Percentiles rank a stretch among this genome's conserved stretches.
Conservation (phyloP, 2,329 filamentous ascomycete species). For the Trichophyton verrucosum region DNA sequence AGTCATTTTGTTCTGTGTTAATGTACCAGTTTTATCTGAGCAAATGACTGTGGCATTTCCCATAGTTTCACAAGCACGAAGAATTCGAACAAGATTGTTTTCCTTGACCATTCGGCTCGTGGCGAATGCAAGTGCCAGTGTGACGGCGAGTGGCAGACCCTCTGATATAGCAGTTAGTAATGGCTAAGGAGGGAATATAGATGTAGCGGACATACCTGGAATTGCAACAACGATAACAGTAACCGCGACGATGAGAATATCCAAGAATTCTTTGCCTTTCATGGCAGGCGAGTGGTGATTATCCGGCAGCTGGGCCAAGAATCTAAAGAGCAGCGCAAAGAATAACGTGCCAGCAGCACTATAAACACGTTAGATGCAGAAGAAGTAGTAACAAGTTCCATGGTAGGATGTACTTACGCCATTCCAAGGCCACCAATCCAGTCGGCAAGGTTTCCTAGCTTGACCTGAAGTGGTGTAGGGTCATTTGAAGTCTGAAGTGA, state of each 20-base stretch:
- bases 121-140: constrained; percentile 62
- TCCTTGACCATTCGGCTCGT: constrained; percentile 66
- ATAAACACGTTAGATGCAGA: constrained; percentile 9
- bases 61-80: constrained; percentile 72
- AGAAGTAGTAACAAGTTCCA: background rate
- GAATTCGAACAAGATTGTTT: constrained; percentile 62
- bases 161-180: constrained; percentile 31
- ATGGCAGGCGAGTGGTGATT: constrained; percentile 46
- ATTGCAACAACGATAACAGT: constrained; percentile 72
- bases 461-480: constrained; percentile 63
- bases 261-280: constrained; percentile 67
- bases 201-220: constrained; percentile 32
- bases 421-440: constrained; percentile 70
- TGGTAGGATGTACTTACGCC: constrained; percentile 28
- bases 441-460: constrained; percentile 61
- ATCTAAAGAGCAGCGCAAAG: constrained; percentile 74
- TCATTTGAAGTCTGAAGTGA: constrained; percentile 60
- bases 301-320: constrained; percentile 54
- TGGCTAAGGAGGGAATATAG: background rate
- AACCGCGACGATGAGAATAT: constrained; percentile 65
- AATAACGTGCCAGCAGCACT: constrained; percentile 64
- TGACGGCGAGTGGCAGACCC: constrained; percentile 65
- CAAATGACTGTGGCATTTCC: constrained; percentile 69
- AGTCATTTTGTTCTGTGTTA: constrained; percentile 65
- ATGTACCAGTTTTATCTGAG: constrained; percentile 65